These are phyloP conservation scores for Taiozyma onychis DNA, from an alignment of 1,139 yeast genomes.

Conservation along the genomic window DNA sequence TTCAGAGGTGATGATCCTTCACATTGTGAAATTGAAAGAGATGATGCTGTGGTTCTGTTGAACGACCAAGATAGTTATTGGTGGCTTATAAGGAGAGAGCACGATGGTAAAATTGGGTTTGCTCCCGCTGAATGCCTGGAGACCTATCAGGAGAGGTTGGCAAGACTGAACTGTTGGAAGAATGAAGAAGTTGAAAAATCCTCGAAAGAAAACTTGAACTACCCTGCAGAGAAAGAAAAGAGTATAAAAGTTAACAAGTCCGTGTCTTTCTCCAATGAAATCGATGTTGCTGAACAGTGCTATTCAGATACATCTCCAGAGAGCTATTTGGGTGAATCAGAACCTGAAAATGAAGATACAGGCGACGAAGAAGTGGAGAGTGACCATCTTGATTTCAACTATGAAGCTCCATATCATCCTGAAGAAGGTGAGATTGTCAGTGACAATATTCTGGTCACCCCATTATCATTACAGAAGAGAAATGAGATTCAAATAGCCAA, in stretches of 20 bases:
- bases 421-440: conserved; percentile 28
- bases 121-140: conserved; percentile 96
- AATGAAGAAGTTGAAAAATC: conserved; percentile 68
- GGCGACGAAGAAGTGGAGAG: conserved; percentile 13
- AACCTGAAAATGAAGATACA: conserved; percentile 23
- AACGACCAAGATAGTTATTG: conserved; percentile 93
- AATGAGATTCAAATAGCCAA: conserved; percentile 1
- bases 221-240: conserved; percentile 6
- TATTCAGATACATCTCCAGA: conserved; percentile 21
- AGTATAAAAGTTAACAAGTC: conserved; percentile 23
- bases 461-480: conserved; percentile 7
- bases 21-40: conserved; percentile 74
- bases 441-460: conserved; percentile 19
- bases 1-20: conserved; percentile 93
- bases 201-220: conserved; percentile 19
- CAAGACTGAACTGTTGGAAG: conserved; percentile 86
- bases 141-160: conserved; percentile 85
- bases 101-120: conserved; percentile 76
- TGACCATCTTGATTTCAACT: conserved; percentile 24
- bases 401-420: conserved; percentile 19
- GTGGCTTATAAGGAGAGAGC: conserved; percentile 84
- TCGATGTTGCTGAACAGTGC: conserved; percentile 14
- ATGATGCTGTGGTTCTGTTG: conserved; percentile 75
- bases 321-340: conserved; percentile 11
- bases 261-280: conserved; percentile 29